Conservation (phyloP, 129 eudicot species). For the Kitagawia praeruptora region DNA sequence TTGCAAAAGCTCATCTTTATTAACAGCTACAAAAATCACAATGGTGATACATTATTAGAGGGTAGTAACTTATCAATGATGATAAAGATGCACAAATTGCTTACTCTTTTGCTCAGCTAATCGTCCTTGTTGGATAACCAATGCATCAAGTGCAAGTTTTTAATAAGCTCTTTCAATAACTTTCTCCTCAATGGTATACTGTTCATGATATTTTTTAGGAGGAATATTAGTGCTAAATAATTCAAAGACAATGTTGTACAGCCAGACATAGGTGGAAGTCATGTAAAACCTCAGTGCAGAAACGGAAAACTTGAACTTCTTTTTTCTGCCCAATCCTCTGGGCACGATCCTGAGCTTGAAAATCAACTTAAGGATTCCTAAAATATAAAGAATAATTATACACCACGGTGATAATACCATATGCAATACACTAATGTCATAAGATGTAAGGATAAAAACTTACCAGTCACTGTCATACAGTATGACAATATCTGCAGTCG, state of each 20-base stretch:
- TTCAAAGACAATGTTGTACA: conserved; percentile 9
- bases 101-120: conserved; percentile 62
- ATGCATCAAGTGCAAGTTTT: conserved; percentile 67
- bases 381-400: conserved; percentile 2
- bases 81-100: background rate
- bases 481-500: conserved; percentile 67
- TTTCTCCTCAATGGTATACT: conserved; percentile 81
- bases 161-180: conserved; percentile 69
- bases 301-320: conserved; percentile 90
- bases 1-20: conserved; percentile 68
- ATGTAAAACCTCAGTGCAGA: conserved; percentile 94
- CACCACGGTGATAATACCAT: background rate
- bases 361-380: conserved; percentile 70
- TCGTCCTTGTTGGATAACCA: conserved; percentile 68
- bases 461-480: conserved; percentile 90
- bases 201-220: conserved; percentile 11
- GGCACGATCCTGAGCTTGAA: conserved; percentile 73
- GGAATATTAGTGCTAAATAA: background rate
- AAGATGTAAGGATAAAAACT: conserved; percentile 12
- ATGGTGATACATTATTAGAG: background rate
- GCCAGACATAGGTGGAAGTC: conserved; percentile 29
- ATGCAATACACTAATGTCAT: background rate
- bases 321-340: conserved; percentile 67
- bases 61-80: background rate
- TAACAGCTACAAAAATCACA: conserved; percentile 36